Base-by-base conservation (phyloP, 768 basidiomycete species). In the Peribolospora baueri region DNA sequence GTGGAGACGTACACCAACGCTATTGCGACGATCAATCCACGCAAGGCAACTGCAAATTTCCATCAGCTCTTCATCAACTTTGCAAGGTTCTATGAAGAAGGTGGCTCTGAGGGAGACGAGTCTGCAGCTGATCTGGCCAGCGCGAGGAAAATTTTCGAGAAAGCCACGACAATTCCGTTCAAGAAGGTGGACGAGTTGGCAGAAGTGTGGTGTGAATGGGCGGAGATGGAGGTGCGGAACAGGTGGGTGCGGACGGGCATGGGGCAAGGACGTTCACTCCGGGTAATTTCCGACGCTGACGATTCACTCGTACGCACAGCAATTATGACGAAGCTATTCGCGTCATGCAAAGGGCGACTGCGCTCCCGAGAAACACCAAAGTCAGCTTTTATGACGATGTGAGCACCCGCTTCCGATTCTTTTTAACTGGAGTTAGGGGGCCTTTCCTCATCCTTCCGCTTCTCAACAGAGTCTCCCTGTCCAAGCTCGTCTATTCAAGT, bases 131-230 rank as follows among this genome's bases (percentile, higher is more conserved):
- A 95, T 63, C 68, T 95, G 1, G 78, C 78, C 50, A 83, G 77
- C 60, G 84, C 91, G 4, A 78, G 90, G 46, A 90, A 90, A 70
- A 82, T 97, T 39, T 70, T 97, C 42, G 88, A 95, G 65, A 91
- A 85, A 67, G 91, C 78, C 4, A 82, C 82, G 3, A 84, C 83
- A 61, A 79, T 93, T 46, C 83, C 82, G 64, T 95, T 88, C 73
- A 85, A 81, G 68, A 74, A 77, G n/a, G 90, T 98, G 7, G 91
- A 98, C 65, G 93, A 98, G 63, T 74, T 98, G 36, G 93, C 93
- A 0, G 93, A 97, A 66, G 76, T 95, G 10, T 98, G 93, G 93
- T 95, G 90, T 63, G 93, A 97, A 69, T 97, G 93, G 91, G 79
- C 93, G 5, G 93, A 98, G 69, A 79, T 97, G 81, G 93, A 98